Percentiles rank a stretch among this genome's conserved stretches.
These are phyloP conservation scores for Phalaenopsis equestris DNA, from an alignment of 106 monocot species.

Conservation along the genomic window DNA sequence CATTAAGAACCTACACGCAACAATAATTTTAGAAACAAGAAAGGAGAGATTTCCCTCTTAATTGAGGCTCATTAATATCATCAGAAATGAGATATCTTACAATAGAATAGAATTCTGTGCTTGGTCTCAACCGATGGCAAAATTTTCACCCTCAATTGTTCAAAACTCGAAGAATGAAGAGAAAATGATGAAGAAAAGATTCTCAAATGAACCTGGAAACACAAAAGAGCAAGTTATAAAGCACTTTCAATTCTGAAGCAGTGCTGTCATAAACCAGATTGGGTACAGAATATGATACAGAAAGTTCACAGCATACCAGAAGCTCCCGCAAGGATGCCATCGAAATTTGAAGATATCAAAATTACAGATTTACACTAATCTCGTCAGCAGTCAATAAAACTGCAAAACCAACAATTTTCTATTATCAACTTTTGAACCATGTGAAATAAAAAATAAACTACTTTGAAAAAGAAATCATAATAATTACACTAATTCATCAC, in stretches of 20 bases:
- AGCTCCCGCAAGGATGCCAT: slow-evolving; percentile 5
- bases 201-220: slow-evolving; percentile 18
- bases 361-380: slow-evolving; percentile 13
- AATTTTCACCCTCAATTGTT: slow-evolving; percentile 21
- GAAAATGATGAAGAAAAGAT: slow-evolving; percentile 1
- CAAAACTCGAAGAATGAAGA: slow-evolving; percentile 15
- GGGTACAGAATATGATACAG: not conserved
- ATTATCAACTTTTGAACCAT: not conserved
- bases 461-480: not conserved
- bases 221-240: slow-evolving; percentile 9
- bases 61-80: slow-evolving; percentile 12
- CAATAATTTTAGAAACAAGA: slow-evolving; percentile 6
- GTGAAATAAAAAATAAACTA: slow-evolving; percentile 1
- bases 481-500: slow-evolving; percentile 3
- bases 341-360: slow-evolving; percentile 9
- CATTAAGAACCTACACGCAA: not conserved
- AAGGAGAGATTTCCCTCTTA: slow-evolving; percentile 3
- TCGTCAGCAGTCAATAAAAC: slow-evolving; percentile 15
- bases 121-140: slow-evolving; percentile 9
- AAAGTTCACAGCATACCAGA: slow-evolving; percentile 11
- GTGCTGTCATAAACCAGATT: not conserved
- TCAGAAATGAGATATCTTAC: slow-evolving; percentile 42
- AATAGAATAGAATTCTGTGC: slow-evolving; percentile 18
- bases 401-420: slow-evolving; percentile 19
- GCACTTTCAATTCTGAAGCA: not conserved